These are phyloP conservation scores for Pedinophyceae sp. DNA, from an alignment of 139 green algal genomes.

Conservation along the genomic window DNA sequence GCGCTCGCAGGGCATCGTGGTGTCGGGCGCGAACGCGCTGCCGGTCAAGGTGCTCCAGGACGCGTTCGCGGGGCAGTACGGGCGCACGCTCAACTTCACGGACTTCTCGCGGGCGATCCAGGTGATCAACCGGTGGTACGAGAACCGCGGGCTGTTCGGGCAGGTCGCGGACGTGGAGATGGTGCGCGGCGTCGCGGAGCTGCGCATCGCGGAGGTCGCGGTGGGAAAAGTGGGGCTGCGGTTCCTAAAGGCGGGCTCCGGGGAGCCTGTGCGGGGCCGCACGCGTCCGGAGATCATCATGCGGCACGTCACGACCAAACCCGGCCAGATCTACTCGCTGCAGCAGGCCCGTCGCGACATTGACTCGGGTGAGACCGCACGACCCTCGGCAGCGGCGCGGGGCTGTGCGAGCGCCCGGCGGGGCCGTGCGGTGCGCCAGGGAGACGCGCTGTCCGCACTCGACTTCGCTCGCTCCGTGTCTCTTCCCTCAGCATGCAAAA, in stretches of 20 bases:
- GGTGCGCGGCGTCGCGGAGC: constrained; percentile 18
- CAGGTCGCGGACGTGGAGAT: constrained; percentile 58
- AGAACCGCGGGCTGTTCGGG: constrained; percentile 61
- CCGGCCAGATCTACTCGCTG: constrained; percentile 63
- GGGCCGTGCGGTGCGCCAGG: too few relatives aligned
- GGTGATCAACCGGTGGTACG: constrained; percentile 74
- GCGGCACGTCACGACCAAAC: constrained; percentile 54
- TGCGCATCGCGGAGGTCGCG: constrained; percentile 49
- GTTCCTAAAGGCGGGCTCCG: constrained; percentile 59
- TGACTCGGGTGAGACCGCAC: too few relatives aligned
- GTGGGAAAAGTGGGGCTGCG: constrained; percentile 48
- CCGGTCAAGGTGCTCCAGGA: constrained; percentile 59
- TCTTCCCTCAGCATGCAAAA: too few relatives aligned
- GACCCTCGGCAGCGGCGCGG: too few relatives aligned
- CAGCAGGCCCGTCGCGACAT: constrained; percentile 61
- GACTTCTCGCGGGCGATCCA: constrained; percentile 39
- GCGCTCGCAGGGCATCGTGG: constrained; percentile 49
- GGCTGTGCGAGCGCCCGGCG: too few relatives aligned
- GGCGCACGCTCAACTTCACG: constrained; percentile 60
- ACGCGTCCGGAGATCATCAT: constrained; percentile 62
- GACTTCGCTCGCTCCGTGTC: too few relatives aligned
- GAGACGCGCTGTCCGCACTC: too few relatives aligned
- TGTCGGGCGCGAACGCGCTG: constrained; percentile 55
- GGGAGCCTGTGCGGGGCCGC: too few relatives aligned
- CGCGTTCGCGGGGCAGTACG: constrained; percentile 59